phyloP scores from a whole-genome alignment of 805 yeast genomes.

The Vanderwaltozyma polyspora region DNA sequence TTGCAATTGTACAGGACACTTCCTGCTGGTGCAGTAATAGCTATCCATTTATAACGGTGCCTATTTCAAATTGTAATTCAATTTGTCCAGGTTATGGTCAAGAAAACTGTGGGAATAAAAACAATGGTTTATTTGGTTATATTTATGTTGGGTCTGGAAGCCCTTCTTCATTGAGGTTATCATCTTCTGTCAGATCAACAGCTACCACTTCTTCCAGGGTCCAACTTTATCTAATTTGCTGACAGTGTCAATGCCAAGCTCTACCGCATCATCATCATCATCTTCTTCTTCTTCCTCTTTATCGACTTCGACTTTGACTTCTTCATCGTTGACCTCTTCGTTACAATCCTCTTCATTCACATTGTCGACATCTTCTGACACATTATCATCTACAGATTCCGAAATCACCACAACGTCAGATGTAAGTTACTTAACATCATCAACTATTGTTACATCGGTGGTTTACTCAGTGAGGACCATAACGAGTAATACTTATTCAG shows the following conservation, averaged over 20 bases:
- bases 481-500: slow-evolving; percentile 4
- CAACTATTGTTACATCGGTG: slow-evolving; percentile 3
- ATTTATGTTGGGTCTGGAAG: slow-evolving; percentile 6
- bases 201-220: not conserved
- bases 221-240: too few relatives aligned
- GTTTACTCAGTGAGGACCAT: slow-evolving; percentile 14
- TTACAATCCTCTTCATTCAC: not conserved
- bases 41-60: slow-evolving; percentile 8
- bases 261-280: slow-evolving; percentile 4
- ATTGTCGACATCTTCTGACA: not conserved
- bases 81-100: slow-evolving; percentile 20
- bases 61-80: slow-evolving; percentile 11
- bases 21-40: slow-evolving; percentile 22
- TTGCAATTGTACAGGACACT: slow-evolving; percentile 17
- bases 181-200: not conserved
- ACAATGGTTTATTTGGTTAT: slow-evolving; percentile 15
- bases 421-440: slow-evolving; percentile 2
- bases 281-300: slow-evolving; percentile 4
- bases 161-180: not conserved
- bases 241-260: slow-evolving; percentile 2
- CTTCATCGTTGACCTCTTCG: slow-evolving; percentile 2
- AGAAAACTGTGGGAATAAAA: slow-evolving; percentile 19
- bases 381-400: not conserved
- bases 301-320: not conserved
- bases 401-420: slow-evolving; percentile 1